Conservation (phyloP, 768 basidiomycete species). For the Strobilomyces dryophilus region DNA sequence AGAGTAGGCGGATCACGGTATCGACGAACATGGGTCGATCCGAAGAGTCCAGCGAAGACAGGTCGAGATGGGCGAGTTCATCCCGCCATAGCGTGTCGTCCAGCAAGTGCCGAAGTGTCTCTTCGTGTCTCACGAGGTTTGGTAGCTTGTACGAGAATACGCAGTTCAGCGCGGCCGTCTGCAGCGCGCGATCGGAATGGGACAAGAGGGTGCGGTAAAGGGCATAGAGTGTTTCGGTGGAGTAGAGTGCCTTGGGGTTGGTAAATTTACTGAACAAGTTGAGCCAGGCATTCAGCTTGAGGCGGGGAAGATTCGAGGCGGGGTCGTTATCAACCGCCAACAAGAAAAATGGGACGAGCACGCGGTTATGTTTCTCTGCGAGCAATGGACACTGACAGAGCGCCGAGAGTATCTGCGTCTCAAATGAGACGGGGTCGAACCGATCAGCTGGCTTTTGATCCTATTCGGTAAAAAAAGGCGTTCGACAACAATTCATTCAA, state of each 20-base stretch:
- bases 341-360: constrained; percentile 85
- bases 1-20: constrained; percentile 71
- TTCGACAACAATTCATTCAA: not conserved
- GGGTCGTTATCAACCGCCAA: constrained; percentile 33
- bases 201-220: constrained; percentile 76
- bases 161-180: constrained; percentile 71
- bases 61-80: constrained; percentile 67
- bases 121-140: constrained; percentile 48
- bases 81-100: constrained; percentile 92
- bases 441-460: constrained; percentile 45
- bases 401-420: constrained; percentile 69
- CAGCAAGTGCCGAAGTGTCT: constrained; percentile 64
- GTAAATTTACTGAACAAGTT: constrained; percentile 83
- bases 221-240: constrained; percentile 56
- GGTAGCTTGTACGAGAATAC: constrained; percentile 78
- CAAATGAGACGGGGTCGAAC: constrained; percentile 74
- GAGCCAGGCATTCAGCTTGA: constrained; percentile 73
- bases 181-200: constrained; percentile 78
- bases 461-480: constrained; percentile 18
- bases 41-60: constrained; percentile 50
- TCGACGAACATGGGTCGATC: constrained; percentile 67
- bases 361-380: constrained; percentile 83
- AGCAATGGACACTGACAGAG: constrained; percentile 66
- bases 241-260: constrained; percentile 87
- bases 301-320: constrained; percentile 45